Percentiles rank a stretch among this genome's conserved stretches.
Conservation (phyloP, 2,329 filamentous ascomycete genomes). For the Aspergillus flavus region DNA sequence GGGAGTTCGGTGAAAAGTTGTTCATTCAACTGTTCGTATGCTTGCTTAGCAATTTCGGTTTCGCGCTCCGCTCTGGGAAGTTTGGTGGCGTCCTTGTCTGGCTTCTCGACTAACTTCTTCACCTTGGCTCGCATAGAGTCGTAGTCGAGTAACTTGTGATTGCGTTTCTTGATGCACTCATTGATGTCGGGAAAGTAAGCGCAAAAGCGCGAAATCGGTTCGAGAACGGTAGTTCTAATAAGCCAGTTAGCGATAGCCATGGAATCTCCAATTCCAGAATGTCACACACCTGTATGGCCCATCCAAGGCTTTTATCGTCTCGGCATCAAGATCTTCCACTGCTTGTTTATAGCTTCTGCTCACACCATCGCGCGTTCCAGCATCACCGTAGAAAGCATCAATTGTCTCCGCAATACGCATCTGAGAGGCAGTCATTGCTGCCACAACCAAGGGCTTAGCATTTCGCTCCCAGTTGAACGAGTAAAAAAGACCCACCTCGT, state of each 20-base stretch:
- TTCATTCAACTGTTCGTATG: slow-evolving; percentile 96
- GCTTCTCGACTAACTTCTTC: slow-evolving; percentile 96
- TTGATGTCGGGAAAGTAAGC: slow-evolving; percentile 99
- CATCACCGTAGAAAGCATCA: slow-evolving; percentile 97
- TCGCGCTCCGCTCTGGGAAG: slow-evolving; percentile 95
- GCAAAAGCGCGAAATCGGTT: slow-evolving; percentile 94
- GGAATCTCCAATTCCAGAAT: neutral
- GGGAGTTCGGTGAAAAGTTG: slow-evolving; percentile 91
- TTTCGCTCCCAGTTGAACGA: neutral
- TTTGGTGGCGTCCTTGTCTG: slow-evolving; percentile 97
- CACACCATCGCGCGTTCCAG: slow-evolving; percentile 91
- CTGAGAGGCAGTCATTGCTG: slow-evolving; percentile 97
- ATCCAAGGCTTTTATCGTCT: slow-evolving; percentile 97
- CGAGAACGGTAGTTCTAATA: slow-evolving; percentile 80
- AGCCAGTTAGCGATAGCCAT: neutral
- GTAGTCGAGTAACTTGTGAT: slow-evolving; percentile 98
- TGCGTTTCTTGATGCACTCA: slow-evolving; percentile 98
- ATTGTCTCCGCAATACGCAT: slow-evolving; percentile 76
- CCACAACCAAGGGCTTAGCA: slow-evolving; percentile 11
- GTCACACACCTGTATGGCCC: slow-evolving; percentile 77
- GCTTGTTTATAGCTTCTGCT: slow-evolving; percentile 97
- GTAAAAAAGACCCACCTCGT: slow-evolving; percentile 62
- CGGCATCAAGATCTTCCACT: slow-evolving; percentile 94
- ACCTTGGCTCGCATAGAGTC: slow-evolving; percentile 94
- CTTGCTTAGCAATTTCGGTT: slow-evolving; percentile 86